Evolutionary conservation across 2,329 filamentous ascomycete genomes (phyloP), one percentile per base, ranked within the genome.

Genomic region (Aspergillus sp.): DNA sequence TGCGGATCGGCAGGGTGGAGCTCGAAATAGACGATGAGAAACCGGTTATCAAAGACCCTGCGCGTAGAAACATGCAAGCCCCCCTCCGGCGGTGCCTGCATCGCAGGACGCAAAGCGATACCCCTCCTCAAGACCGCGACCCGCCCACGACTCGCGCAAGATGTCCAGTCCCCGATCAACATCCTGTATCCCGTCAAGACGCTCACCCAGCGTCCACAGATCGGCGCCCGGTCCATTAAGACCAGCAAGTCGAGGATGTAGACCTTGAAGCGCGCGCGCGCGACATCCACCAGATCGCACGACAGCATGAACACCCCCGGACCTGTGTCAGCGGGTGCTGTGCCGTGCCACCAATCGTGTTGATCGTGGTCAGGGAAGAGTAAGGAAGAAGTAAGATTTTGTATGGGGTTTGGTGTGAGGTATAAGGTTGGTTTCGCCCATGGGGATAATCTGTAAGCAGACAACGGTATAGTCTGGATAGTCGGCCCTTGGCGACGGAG

Each of bases 241-340:
- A 47, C 45, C 4, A 22, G 19, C 2, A 5, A 9, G 2, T 47
- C 33, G 4, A 24, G 17, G 10, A 41, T 11, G 17, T 47, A 47
- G 19, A 47, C 10, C 19, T 47, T 47, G 32, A 30, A 30, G 3
- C 9, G 10, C 26, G 26, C 26, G 26, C 26, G 26, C 9, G 26
- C 26, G 26, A 11, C 26, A 9, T 30, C 26, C 9, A 30, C 26
- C 26, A 72, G 75, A 48, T 67, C 76, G n/a, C 19, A 45, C 22
- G 24, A 24, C 20, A 14, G 14, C 22, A 22, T 2, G 22, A 22
- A 22, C 22, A 7, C 22, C 5, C 3, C 5, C 5, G 22, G 20
- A 6, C 4, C 20, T 22, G 20, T 22, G 1, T 22, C 20, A 6
- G 20, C 4, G 20, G 20, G 20, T 22, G 20, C 20, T 22, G 20